Evolutionary conservation across 495 filamentous ascomycete species (phyloP).

Genomic region (Pyronema omphalodes): DNA sequence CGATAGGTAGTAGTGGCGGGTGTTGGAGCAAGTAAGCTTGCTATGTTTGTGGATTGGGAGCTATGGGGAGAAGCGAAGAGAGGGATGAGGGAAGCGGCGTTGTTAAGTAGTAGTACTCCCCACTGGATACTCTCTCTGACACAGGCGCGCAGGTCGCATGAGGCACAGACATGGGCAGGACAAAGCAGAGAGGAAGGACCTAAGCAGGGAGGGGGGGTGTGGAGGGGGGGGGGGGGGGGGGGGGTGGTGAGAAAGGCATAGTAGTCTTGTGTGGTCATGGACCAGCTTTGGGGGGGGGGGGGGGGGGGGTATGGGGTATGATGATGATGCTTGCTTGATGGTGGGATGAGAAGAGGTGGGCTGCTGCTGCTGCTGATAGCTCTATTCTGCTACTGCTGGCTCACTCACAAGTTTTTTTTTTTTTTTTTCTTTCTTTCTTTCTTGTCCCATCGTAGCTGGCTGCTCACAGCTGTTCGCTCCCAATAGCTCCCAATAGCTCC

Average conservation of each 20-base stretch:
- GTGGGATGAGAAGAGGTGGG: no score
- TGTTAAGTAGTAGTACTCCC: slow-evolving; percentile 19
- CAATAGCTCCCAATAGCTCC: no score
- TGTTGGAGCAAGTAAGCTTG: neutral
- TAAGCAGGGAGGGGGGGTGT: slow-evolving; percentile 8
- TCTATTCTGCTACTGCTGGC: no score
- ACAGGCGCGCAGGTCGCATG: slow-evolving; percentile 3
- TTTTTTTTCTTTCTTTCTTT: no score
- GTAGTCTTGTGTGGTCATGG: neutral
- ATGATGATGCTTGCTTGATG: no score
- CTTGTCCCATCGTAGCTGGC: no score
- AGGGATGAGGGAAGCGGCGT: slow-evolving; percentile 21
- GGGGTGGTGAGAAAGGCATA: neutral
- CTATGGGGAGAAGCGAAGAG: slow-evolving; percentile 10
- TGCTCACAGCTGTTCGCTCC: no score
- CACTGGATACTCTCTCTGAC: neutral
- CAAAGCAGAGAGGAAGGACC: slow-evolving; percentile 11
- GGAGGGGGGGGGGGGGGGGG: slow-evolving; percentile 8
- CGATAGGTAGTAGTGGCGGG: neutral
- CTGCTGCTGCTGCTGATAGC: no score
- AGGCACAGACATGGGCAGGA: slow-evolving; percentile 4
- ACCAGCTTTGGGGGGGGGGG: no score
- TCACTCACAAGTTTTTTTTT: no score
- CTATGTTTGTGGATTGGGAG: slow-evolving; percentile 10
- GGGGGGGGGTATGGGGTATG: no score